Evolutionary conservation across 768 basidiomycete genomes (phyloP).

Genomic region (Terana coerulea): DNA sequence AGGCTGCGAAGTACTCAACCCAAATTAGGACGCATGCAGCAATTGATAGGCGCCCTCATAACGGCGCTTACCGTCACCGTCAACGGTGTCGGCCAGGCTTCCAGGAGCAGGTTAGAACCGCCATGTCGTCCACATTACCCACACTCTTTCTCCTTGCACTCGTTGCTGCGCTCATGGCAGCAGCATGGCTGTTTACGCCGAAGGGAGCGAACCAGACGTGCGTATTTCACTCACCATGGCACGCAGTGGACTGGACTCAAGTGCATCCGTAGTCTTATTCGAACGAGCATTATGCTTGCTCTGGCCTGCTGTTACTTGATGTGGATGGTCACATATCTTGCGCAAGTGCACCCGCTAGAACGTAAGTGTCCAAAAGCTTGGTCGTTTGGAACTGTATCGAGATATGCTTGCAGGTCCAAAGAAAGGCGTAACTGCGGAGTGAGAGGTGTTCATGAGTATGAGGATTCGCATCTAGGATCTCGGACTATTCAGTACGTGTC

Average conservation of each 20-base stretch:
- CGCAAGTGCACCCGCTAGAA: slow-evolving; percentile 88
- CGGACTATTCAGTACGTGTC: not conserved
- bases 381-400: too few species aligned
- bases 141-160: slow-evolving; percentile 65
- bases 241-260: not conserved
- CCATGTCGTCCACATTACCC: slow-evolving; percentile 70
- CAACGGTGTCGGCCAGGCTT: too few species aligned
- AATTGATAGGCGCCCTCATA: too few species aligned
- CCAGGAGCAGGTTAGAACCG: too few species aligned
- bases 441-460: not conserved
- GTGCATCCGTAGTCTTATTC: slow-evolving; percentile 58
- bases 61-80: too few species aligned
- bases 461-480: not conserved
- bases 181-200: slow-evolving; percentile 65
- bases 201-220: slow-evolving; percentile 92
- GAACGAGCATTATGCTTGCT: slow-evolving; percentile 75
- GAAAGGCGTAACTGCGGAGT: slow-evolving; percentile 5
- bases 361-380: too few species aligned
- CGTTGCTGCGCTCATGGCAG: slow-evolving; percentile 59
- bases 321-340: slow-evolving; percentile 98
- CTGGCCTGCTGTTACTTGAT: slow-evolving; percentile 86
- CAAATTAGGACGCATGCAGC: not conserved
- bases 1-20: not conserved
- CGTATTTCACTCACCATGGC: slow-evolving; percentile 22
- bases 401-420: slow-evolving; percentile 15